Base-by-base conservation (phyloP, 208 protist species). In the Trypanosoma boissoni region DNA sequence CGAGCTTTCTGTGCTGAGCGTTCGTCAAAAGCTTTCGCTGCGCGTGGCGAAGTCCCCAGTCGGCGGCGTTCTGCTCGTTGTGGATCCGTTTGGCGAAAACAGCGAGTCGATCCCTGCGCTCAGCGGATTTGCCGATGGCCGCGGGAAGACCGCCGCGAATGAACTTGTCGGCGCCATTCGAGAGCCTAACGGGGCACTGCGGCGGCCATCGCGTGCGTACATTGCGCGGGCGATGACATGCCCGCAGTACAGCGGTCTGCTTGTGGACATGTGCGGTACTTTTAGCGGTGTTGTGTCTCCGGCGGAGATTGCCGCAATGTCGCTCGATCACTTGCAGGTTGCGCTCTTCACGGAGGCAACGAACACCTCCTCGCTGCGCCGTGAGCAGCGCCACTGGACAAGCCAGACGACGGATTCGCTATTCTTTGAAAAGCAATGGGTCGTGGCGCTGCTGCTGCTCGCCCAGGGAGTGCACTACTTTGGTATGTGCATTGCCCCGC, bases 11-110 rank as follows among this genome's bases (percentile, higher is more conserved):
- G 74, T 80, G 23, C 29, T 58, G 20, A 42, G 41, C 16, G 57
- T 92, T 31, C 48, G 78, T 34, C 39, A 64, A 8, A 83, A 84
- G 56, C 34, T 72, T 7, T 51, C 37, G 29, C 39, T 62, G 23
- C 61, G 68, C 14, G 36, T 31, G 10, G 43, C 50, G 7, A 78
- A 78, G 27, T 7, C 50, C 0, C 10, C 54, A 0, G 69, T 54
- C 1, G 46, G 61, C 4, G 48, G 56, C 21, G 41, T 60, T 2
- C 58, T 91, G 28, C 70, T 64, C 45, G 43, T 94, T 28, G 52
- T 91, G 18, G 83, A 94, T 54, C 65, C 79, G 8, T 86, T 78
- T 61, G 86, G 80, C 18, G 86, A 93, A 39, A 32, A 76, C 68
- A 51, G 54, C 8, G 50, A 51, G 8, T 77, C 79, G 2, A 24